Percentiles rank a stretch among this genome's conserved stretches.
Evolutionary conservation across 108 stramenopile genomes (phyloP).

Genomic region (Cyclotella cryptica): DNA sequence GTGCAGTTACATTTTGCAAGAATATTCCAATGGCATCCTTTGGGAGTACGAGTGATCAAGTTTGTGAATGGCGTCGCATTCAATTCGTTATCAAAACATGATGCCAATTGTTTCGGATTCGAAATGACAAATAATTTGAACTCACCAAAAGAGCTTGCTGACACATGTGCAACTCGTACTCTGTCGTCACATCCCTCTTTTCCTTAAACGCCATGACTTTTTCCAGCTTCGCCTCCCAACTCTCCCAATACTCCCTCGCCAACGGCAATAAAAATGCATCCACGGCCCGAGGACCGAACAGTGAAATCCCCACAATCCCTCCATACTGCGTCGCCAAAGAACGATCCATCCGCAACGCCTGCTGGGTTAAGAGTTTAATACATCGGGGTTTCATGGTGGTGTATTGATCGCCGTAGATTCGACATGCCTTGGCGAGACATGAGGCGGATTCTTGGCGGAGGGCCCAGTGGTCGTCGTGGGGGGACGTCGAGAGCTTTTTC

Average conservation of each 20-base stretch:
- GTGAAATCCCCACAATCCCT: constrained; percentile 77
- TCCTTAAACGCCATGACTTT: constrained; percentile 1
- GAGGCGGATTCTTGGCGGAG: constrained; percentile 72
- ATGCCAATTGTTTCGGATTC: neutral
- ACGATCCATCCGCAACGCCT: constrained; percentile 50
- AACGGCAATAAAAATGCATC: constrained; percentile 84
- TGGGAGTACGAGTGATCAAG: neutral
- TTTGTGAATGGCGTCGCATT: neutral
- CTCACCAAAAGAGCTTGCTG: constrained; percentile 74
- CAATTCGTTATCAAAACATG: neutral
- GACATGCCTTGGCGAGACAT: constrained; percentile 70
- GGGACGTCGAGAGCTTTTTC: constrained; percentile 55
- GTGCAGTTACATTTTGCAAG: constrained; percentile 39
- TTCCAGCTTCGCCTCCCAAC: constrained; percentile 60
- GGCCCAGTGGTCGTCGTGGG: constrained; percentile 71
- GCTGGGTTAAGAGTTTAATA: constrained; percentile 64
- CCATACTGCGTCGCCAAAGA: constrained; percentile 73
- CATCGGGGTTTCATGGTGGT: constrained; percentile 76
- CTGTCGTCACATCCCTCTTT: constrained; percentile 37
- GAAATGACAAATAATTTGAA: neutral
- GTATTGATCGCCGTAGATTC: constrained; percentile 76
- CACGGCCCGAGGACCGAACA: constrained; percentile 81
- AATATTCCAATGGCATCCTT: constrained; percentile 64
- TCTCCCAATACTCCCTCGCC: constrained; percentile 69
- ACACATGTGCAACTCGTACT: constrained; percentile 71